phyloP scores from a whole-genome alignment of 306 rosid genomes.

The Cicer yamashitae region DNA sequence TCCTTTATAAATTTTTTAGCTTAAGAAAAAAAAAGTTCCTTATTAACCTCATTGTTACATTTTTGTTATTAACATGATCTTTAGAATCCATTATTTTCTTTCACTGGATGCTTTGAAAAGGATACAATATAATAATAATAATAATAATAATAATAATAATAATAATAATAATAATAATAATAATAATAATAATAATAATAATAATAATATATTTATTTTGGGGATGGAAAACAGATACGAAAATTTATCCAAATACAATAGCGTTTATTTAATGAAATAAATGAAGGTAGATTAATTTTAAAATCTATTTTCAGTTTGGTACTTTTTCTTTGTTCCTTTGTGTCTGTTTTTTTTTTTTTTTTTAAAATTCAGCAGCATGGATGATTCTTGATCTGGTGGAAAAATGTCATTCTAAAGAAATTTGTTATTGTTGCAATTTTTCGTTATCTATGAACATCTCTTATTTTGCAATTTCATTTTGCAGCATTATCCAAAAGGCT shows the following conservation, averaged over 20 bases:
- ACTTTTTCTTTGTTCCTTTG: neutral
- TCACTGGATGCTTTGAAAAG: neutral
- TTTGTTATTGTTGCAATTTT: constrained; percentile 6
- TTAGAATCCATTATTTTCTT: neutral
- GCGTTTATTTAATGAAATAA: constrained; percentile 19
- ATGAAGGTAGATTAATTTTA: constrained; percentile 2
- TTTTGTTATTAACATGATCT: constrained; percentile 2
- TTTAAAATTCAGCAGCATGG: constrained; percentile 3
- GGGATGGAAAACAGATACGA: neutral
- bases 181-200: neutral
- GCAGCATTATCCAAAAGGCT: constrained; percentile 89
- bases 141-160: neutral
- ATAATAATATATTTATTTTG: neutral
- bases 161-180: neutral
- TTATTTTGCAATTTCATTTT: constrained; percentile 42
- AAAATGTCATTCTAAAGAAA: constrained; percentile 14
- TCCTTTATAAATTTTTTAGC: no score
- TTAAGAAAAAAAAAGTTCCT: neutral
- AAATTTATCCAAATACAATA: constrained; percentile 31
- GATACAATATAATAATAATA: neutral
- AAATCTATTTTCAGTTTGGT: constrained; percentile 20
- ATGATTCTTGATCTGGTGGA: constrained; percentile 26
- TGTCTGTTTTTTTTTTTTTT: neutral
- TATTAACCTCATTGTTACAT: neutral
- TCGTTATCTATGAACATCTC: constrained; percentile 15